phyloP scores from a whole-genome alignment of 164 flowering plant genomes.

The Echeveria elegans region DNA sequence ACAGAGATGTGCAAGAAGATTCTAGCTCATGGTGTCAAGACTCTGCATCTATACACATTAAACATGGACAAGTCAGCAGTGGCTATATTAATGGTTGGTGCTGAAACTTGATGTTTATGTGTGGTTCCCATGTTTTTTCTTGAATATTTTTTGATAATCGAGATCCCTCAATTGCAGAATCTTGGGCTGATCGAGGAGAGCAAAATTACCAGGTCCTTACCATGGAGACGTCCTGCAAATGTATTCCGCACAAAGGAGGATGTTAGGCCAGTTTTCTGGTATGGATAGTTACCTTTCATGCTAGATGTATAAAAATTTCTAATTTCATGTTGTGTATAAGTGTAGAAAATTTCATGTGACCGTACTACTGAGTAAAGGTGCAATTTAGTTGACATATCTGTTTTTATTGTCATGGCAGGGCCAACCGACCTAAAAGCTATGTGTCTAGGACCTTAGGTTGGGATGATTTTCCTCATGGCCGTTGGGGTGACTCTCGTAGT shows the following conservation, averaged over 20 bases:
- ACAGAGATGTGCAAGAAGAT: conserved; percentile 99
- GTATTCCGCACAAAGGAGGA: conserved; percentile 76
- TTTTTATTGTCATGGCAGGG: conserved; percentile 38
- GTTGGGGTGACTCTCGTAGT: conserved; percentile 85
- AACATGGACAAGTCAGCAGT: conserved; percentile 84
- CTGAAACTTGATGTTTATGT: conserved; percentile 4
- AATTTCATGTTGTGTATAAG: neutral
- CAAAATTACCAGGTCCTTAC: conserved; percentile 72
- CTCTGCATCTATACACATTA: conserved; percentile 63
- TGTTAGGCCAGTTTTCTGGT: conserved; percentile 97
- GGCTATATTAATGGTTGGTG: conserved; percentile 68
- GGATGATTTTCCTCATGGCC: conserved; percentile 88
- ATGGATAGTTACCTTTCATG: conserved; percentile 12
- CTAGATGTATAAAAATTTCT: neutral
- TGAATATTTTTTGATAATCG: neutral
- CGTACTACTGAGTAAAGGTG: neutral
- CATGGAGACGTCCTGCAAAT: conserved; percentile 91
- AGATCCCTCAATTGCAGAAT: conserved; percentile 40
- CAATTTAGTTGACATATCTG: neutral
- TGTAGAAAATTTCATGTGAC: neutral
- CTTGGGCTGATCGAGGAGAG: conserved; percentile 88
- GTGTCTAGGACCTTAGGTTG: conserved; percentile 72
- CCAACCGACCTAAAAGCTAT: conserved; percentile 94
- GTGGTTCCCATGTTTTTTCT: conserved; percentile 5
- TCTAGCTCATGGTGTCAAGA: conserved; percentile 74